Base-by-base conservation (phyloP, 1,139 yeast genomes). In the Hemisphaericaspora subhashii region DNA sequence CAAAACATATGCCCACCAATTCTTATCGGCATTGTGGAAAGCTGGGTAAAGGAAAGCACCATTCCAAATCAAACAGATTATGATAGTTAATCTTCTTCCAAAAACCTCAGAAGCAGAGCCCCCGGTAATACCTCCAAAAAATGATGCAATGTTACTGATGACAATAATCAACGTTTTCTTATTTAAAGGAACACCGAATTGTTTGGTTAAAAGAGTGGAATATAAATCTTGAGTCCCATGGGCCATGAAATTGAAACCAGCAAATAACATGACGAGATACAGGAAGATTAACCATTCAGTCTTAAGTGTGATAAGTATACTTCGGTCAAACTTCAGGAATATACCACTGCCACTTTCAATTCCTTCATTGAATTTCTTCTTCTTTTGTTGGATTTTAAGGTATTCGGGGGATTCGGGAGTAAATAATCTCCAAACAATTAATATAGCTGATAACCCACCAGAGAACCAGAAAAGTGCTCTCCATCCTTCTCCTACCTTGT, bases 391-490 rank as follows among this genome's bases (percentile, higher is more conserved):
- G 40, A 55, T 39, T 24, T 45, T 51, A 4, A 51, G 11, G 33
- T 47, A 55, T 38, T 61, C 51, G 37, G 60, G 58, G 2, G 71
- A 61, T 53, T 68, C 72, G 1, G 71, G 69, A 33, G 54, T 52
- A 34, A 52, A 54, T 21, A 52, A 46, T 46, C 72, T 57, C 68
- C 69, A 65, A 14, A 53, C 40, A 20, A 66, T 55, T 35, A 67
- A 57, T 20, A 67, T 39, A 3, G 64, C 58, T 9, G 71, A 68
- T 14, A 63, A 60, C 18, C 90, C 86, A 18, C 92, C 81, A 37
- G 86, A 79, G 53, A 87, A 84, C 89, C 94, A 86, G 60, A 81
- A 83, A 47, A 86, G 68, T 1, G 88, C 75, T 55, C 94, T 74
- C 95, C 95, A 86, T 1, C 77, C 73, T 49, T 55, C 57, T 22